Evolutionary conservation across 257 asterid species (phyloP).

Genomic region (Solanum peruvianum): DNA sequence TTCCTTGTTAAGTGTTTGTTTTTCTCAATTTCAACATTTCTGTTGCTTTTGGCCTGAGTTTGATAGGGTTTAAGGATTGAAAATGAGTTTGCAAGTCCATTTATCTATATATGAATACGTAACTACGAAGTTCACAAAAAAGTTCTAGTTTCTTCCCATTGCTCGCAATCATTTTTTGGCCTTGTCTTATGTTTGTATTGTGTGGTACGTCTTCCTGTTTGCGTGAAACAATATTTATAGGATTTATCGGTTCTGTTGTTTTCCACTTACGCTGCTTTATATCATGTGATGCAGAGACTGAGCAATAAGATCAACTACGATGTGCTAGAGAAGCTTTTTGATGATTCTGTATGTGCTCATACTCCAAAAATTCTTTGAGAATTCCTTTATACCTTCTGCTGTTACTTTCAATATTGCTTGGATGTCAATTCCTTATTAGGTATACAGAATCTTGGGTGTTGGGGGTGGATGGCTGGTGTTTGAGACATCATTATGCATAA

Average conservation of each 20-base stretch:
- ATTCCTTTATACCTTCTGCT: neutral
- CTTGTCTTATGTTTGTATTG: neutral
- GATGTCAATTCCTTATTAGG: neutral
- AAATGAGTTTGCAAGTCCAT: neutral
- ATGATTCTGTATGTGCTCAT: constrained; percentile 40
- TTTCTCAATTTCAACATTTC: neutral
- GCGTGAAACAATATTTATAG: neutral
- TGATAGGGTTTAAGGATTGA: neutral
- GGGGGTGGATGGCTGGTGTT: neutral
- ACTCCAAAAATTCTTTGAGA: neutral
- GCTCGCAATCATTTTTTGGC: neutral
- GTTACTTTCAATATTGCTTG: neutral
- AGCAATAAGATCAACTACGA: constrained; percentile 44
- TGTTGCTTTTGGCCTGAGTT: neutral
- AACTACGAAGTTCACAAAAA: neutral
- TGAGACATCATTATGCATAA: neutral
- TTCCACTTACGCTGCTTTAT: neutral
- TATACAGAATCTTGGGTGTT: neutral
- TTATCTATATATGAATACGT: neutral
- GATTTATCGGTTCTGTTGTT: neutral
- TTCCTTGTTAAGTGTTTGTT: neutral
- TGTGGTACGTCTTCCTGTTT: neutral
- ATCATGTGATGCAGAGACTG: constrained; percentile 30
- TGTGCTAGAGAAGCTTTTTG: constrained; percentile 39
- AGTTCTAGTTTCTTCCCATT: neutral